Base-by-base conservation (phyloP, 371 early-diverging fungal genomes). In the Zopfochytrium polystomum region DNA sequence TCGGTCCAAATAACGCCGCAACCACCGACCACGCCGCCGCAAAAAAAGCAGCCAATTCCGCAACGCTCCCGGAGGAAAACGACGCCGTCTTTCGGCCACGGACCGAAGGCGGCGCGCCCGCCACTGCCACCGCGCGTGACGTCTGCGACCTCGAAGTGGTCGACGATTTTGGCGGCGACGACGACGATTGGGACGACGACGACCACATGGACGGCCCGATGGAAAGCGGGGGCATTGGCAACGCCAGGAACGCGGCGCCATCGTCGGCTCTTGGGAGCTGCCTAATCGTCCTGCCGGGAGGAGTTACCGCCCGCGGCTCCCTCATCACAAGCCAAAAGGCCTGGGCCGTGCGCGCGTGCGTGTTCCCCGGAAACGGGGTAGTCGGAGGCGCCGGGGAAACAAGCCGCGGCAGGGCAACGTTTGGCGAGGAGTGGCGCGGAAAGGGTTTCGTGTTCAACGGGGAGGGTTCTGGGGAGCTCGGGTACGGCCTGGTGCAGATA, bases 401-500 rank as follows among this genome's bases (percentile, higher is more conserved):
- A 15, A 7, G 30, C 6, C 57, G 63, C 7, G 56, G 42, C 27
- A n/a, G 64, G n/a, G 6, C 29, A 2, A 52, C 49, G 43, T 72
- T 73, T 46, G 31, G 55, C 15, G 70, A 70, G n/a, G 75, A 75
- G 62, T 76, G 77, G 77, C 62, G 52, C 45, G 70, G 70, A 23
- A 76, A 76, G 55, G 75, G 75, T 32, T 76, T 76, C 52, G 49
- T 60, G 18, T 74, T 76, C 26, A 50, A 53, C 31, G 31, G 25
- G 46, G 34, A 60, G 45, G n/a, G 54, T 27, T 4, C 25, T 11
- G 55, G 48, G n/a, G 60, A 55, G 1, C 34, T 78, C 11, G 59
- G 59, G 34, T 78, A 78, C 57, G 79, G 79, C 3, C 43, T 76
- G 23, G 70, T 78, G 11, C 79, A 78, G 58, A 26, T 55, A 22